Conservation (phyloP, 108 stramenopile genomes). For the Fragilariopsis cylindrus region DNA sequence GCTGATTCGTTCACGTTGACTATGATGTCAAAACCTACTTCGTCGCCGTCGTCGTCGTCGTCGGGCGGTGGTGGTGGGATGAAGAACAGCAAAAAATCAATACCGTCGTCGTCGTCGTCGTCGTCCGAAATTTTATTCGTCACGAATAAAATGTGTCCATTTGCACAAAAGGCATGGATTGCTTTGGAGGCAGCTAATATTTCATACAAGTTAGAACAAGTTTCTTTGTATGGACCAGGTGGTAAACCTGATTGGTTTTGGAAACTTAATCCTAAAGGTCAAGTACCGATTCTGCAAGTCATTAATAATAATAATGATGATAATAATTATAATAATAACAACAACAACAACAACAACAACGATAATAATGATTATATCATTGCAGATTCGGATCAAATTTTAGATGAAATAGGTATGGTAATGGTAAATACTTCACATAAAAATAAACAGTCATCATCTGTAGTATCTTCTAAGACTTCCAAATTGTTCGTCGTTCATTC, state of each 20-base stretch:
- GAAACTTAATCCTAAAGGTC: slow-evolving; percentile 72
- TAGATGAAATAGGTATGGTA: slow-evolving; percentile 51
- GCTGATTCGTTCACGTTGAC: slow-evolving; percentile 5
- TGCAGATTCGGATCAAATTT: slow-evolving; percentile 75
- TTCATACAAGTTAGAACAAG: slow-evolving; percentile 60
- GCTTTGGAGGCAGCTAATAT: slow-evolving; percentile 59
- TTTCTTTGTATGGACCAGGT: slow-evolving; percentile 70
- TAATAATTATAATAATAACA: neutral
- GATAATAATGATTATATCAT: slow-evolving; percentile 25
- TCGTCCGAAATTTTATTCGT: slow-evolving; percentile 35
- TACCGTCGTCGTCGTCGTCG: no score
- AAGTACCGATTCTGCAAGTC: slow-evolving; percentile 70
- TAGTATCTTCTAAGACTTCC: neutral
- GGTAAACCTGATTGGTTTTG: slow-evolving; percentile 87
- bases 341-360: slow-evolving; percentile 5
- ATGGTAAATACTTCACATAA: neutral
- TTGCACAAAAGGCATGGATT: slow-evolving; percentile 65
- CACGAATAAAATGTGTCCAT: slow-evolving; percentile 83
- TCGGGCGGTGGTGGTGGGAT: no score
- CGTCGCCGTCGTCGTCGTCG: neutral
- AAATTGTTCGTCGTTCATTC: neutral
- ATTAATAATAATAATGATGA: slow-evolving; percentile 21
- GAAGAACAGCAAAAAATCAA: no score
- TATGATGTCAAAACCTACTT: neutral
- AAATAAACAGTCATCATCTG: neutral